Percentiles rank a stretch among this genome's conserved stretches.
These are phyloP conservation scores for Neofusicoccum kwambonambiense DNA, from an alignment of 2,329 filamentous ascomycete genomes.

Conservation along the genomic window DNA sequence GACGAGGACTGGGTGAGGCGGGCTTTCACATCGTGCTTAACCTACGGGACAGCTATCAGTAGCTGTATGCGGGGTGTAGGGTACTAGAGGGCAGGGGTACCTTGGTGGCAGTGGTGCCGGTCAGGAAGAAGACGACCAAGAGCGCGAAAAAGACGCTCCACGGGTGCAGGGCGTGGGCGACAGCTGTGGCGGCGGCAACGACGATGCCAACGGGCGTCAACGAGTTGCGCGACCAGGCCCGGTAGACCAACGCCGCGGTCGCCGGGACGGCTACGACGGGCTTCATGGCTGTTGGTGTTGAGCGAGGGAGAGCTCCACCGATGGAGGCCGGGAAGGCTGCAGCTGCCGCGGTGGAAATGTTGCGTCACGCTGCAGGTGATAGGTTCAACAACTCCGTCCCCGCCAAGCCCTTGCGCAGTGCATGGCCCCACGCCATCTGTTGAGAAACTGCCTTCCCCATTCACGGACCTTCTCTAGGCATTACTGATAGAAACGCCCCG, in stretches of 20 bases:
- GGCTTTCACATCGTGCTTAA: conserved; percentile 85
- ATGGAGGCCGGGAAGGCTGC: background rate
- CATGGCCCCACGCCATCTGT: background rate
- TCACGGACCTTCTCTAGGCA: background rate
- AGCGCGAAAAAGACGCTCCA: conserved; percentile 90
- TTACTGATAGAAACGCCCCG: background rate
- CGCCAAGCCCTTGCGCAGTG: background rate
- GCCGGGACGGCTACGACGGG: conserved; percentile 28
- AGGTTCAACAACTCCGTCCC: conserved; percentile 1
- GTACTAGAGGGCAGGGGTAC: conserved; percentile 42
- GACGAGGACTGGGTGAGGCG: conserved; percentile 74
- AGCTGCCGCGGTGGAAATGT: background rate
- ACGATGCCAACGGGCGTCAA: conserved; percentile 75
- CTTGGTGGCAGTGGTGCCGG: conserved; percentile 81
- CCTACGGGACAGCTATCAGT: conserved; percentile 44
- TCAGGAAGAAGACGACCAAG: conserved; percentile 80
- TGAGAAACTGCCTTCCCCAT: background rate
- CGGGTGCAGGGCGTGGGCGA: conserved; percentile 83
- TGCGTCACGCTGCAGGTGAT: background rate
- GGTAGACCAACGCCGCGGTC: conserved; percentile 38
- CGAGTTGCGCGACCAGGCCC: conserved; percentile 50
- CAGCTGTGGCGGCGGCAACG: conserved; percentile 69
- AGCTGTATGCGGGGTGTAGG: background rate
- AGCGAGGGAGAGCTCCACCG: background rate
- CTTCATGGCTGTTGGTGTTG: conserved; percentile 23